Percentiles rank a stretch among this genome's conserved stretches.
phyloP scores from a whole-genome alignment of 2,329 filamentous ascomycete species.

The Botrytis cinerea region DNA sequence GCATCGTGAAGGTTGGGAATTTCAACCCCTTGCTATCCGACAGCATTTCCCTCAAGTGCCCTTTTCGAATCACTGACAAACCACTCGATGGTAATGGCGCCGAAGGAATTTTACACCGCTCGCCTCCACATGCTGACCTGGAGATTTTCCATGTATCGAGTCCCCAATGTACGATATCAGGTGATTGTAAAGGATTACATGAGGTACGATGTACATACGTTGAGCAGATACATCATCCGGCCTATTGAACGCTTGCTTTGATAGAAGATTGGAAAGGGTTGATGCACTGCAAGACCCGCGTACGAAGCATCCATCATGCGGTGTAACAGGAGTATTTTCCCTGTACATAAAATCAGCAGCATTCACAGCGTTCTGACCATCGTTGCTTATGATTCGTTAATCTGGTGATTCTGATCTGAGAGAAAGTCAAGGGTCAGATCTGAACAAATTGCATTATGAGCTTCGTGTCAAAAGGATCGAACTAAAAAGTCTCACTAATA shows the following conservation, averaged over 20 bases:
- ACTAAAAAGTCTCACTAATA: constrained; percentile 23
- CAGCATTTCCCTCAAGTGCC: not conserved
- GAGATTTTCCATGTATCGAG: not conserved
- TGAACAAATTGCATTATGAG: constrained; percentile 20
- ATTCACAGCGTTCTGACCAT: not conserved
- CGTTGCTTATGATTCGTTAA: constrained; percentile 9
- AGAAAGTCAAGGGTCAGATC: constrained; percentile 5
- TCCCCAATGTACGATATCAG: not conserved
- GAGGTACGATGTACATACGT: constrained; percentile 1
- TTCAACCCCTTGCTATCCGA: constrained; percentile 18
- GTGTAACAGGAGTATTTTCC: constrained; percentile 21
- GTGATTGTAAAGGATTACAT: constrained; percentile 13
- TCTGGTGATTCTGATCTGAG: constrained; percentile 20
- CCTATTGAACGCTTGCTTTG: not conserved
- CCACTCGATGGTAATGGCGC: constrained; percentile 2
- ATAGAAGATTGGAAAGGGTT: constrained; percentile 1
- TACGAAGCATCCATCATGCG: not conserved
- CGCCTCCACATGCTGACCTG: constrained; percentile 18
- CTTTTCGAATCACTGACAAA: constrained; percentile 1
- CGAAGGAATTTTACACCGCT: constrained; percentile 16
- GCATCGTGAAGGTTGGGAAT: constrained; percentile 10
- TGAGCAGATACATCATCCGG: not conserved
- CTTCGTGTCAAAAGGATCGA: constrained; percentile 15
- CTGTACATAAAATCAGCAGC: constrained; percentile 12
- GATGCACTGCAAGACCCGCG: constrained; percentile 15